Conservation (phyloP, 2,329 filamentous ascomycete species). For the Arthrobotrys iridis region DNA sequence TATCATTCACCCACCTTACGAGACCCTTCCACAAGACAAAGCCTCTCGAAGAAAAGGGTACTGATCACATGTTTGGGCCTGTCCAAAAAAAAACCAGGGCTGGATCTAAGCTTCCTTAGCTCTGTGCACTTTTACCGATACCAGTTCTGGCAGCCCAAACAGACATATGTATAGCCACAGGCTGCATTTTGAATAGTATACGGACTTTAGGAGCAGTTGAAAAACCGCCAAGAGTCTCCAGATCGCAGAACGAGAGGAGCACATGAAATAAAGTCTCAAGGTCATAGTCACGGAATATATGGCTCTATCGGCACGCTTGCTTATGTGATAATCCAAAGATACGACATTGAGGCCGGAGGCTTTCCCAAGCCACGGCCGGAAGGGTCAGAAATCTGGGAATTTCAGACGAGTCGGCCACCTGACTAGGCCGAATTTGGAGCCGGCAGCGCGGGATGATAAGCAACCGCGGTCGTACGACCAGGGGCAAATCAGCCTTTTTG, state of each 20-base stretch:
- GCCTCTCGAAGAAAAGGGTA: neutral
- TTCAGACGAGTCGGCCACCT: conserved; percentile 52
- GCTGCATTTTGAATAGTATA: neutral
- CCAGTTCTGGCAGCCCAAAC: conserved; percentile 1
- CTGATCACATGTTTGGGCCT: conserved; percentile 10
- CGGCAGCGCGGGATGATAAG: conserved; percentile 54
- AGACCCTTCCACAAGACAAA: neutral
- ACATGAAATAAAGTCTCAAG: conserved; percentile 12
- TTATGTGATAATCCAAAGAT: conserved; percentile 40
- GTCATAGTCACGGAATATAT: conserved; percentile 9
- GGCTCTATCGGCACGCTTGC: conserved; percentile 45
- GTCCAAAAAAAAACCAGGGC: neutral
- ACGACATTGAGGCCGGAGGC: conserved; percentile 9
- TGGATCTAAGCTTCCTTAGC: conserved; percentile 41
- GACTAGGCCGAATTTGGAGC: conserved; percentile 52
- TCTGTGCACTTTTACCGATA: conserved; percentile 22
- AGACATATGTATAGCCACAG: neutral
- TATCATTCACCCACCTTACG: neutral
- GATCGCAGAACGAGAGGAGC: conserved; percentile 1
- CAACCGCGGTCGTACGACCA: conserved; percentile 50
- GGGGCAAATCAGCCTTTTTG: conserved; percentile 36
- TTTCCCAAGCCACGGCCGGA: conserved; percentile 35
- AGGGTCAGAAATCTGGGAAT: conserved; percentile 47
- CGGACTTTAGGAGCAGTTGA: neutral
- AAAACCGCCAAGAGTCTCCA: too few relatives aligned